A percentile compares a stretch with the other conserved stretches of the same genome.
These are phyloP conservation scores for Apiotrichum montevideense DNA, from an alignment of 1,284 basidiomycete species.

Conservation along the genomic window DNA sequence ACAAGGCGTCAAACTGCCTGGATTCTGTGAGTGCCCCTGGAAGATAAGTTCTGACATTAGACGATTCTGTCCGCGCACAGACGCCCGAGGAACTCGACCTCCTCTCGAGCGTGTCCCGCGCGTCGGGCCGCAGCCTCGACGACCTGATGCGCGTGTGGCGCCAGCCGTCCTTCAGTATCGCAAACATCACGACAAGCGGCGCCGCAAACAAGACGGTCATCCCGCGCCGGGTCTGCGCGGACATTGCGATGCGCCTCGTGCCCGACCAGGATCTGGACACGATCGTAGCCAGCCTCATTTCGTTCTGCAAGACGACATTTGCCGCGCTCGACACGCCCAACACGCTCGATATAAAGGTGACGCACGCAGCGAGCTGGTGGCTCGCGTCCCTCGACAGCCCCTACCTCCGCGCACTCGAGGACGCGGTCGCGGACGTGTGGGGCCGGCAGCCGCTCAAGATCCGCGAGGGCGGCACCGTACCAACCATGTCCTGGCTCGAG, in stretches of 20 bases:
- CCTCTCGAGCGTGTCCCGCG: slow-evolving; percentile 61
- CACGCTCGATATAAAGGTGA: slow-evolving; percentile 64
- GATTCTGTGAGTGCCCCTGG: slow-evolving; percentile 63
- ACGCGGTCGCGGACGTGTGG: slow-evolving; percentile 79
- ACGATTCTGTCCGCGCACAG: slow-evolving; percentile 64
- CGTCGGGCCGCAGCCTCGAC: slow-evolving; percentile 59
- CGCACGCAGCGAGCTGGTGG: slow-evolving; percentile 94
- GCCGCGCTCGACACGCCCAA: slow-evolving; percentile 62
- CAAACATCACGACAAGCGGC: slow-evolving; percentile 37
- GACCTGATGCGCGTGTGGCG: slow-evolving; percentile 71
- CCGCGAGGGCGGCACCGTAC: slow-evolving; percentile 83
- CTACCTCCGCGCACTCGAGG: slow-evolving; percentile 77
- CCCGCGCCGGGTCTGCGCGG: slow-evolving; percentile 68
- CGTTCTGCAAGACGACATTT: slow-evolving; percentile 61
- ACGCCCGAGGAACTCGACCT: slow-evolving; percentile 61
- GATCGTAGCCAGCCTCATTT: slow-evolving; percentile 59
- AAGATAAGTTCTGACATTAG: slow-evolving; percentile 45
- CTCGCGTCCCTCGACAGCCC: slow-evolving; percentile 72
- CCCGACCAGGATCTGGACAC: slow-evolving; percentile 75
- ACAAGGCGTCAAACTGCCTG: slow-evolving; percentile 63
- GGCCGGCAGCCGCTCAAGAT: slow-evolving; percentile 75
- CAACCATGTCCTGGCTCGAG: slow-evolving; percentile 86
- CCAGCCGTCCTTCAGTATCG: slow-evolving; percentile 42
- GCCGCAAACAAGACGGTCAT: slow-evolving; percentile 64
- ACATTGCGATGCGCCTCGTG: slow-evolving; percentile 83